Evolutionary conservation across 805 yeast species (phyloP).

Genomic region (Suhomyces sp.): DNA sequence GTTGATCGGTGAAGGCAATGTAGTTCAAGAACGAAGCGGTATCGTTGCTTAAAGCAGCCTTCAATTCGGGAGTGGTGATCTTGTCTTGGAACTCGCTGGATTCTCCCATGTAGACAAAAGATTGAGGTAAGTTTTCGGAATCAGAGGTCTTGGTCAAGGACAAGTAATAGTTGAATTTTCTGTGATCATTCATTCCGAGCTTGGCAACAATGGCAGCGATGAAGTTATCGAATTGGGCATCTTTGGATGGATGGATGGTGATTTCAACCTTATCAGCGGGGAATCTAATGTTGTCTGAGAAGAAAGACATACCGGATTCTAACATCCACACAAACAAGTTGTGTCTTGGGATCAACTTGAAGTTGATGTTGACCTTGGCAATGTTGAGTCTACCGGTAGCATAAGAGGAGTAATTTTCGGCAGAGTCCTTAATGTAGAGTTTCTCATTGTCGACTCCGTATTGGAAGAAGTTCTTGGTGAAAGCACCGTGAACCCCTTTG

Average conservation of each 20-base stretch:
- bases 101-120: conserved; percentile 88
- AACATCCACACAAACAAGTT: conserved; percentile 65
- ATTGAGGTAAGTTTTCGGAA: conserved; percentile 63
- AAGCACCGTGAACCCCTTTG: conserved; percentile 46
- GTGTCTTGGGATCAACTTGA: conserved; percentile 76
- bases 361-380: conserved; percentile 56
- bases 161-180: conserved; percentile 76
- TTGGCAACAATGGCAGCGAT: conserved; percentile 85
- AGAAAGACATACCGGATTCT: conserved; percentile 60
- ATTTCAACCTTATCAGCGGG: conserved; percentile 61
- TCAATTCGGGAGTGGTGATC: conserved; percentile 49
- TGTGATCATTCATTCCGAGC: conserved; percentile 70
- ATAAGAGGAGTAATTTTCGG: conserved; percentile 65
- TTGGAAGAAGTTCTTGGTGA: conserved; percentile 71
- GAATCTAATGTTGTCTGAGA: conserved; percentile 55
- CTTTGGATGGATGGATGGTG: conserved; percentile 54
- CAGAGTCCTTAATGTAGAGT: conserved; percentile 58
- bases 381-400: conserved; percentile 89
- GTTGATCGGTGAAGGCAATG: conserved; percentile 83
- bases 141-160: conserved; percentile 83
- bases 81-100: conserved; percentile 74
- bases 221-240: conserved; percentile 60
- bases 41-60: conserved; percentile 39
- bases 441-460: conserved; percentile 58
- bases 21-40: conserved; percentile 55